Base-by-base conservation (phyloP, 768 basidiomycete species). In the Phaeotremella fagi region DNA sequence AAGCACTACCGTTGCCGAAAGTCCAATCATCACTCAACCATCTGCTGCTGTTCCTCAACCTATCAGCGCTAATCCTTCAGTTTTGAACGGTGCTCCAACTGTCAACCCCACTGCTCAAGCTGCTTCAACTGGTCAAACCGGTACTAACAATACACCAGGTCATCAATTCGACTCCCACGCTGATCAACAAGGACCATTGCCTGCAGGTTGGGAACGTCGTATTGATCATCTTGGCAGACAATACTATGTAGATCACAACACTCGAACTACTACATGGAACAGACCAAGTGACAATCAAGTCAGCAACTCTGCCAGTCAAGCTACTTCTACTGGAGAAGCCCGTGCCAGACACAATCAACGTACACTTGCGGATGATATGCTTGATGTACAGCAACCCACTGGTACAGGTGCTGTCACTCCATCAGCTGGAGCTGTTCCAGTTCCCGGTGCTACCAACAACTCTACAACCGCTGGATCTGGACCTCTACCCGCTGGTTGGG, bases 231-330 rank as follows among this genome's bases (percentile, higher is more conserved):
- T 98, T 23, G 95, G 86, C 7, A 79, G 95, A 51, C 94, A 90
- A 5, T 99, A 99, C 74, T 99, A 98, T 73, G 95, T 99, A 50
- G 95, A 99, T 72, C 95, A 98, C 77, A 98, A 97, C 74, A 90
- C 89, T 7, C 86, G 95, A 51, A 88, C 87, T 12, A 99, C 95
- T 5, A 98, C 95, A 0, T 99, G 95, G 95, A 92, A 90, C 72
- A 79, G 95, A 16, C 94, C 94, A 5, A 88, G 85, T 22, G 76
- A 82, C 12, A 90, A 80, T 66, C 85, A 86, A 41, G 81, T 82
- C 3, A 83, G 81, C 14, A 92, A 94, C 86, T 88, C 71, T 46
- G 68, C 68, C 27, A 64, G 63, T 25, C 70, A 71, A 48, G 64
- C 74, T 12, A 66, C 57, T 20, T 54, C 62, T 15, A 67, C 75